A percentile compares a stretch with the other conserved stretches of the same genome.
Evolutionary conservation across 2,329 filamentous ascomycete species (phyloP).

Genomic region (Claviceps pusilla): DNA sequence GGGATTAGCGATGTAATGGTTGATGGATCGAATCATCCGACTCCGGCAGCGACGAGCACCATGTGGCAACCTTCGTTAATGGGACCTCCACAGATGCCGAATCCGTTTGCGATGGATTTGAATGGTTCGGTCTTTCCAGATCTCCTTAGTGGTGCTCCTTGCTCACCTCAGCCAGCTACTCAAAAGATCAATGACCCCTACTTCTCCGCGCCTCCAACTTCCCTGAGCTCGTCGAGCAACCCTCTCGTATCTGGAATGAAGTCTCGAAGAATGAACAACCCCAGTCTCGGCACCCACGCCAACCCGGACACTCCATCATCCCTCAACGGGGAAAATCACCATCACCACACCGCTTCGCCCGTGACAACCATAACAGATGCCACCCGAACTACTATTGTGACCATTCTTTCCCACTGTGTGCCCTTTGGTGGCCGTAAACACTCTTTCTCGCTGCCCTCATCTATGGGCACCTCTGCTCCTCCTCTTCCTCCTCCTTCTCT

Average conservation of each 20-base stretch:
- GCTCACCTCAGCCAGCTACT: constrained; percentile 61
- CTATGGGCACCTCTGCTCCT: constrained; percentile 26
- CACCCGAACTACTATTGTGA: constrained; percentile 46
- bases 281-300: constrained; percentile 47
- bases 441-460: constrained; percentile 31
- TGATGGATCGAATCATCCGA: constrained; percentile 58
- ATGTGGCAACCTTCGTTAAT: constrained; percentile 60
- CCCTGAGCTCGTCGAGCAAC: constrained; percentile 58
- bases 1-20: constrained; percentile 84
- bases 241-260: constrained; percentile 52
- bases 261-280: constrained; percentile 48
- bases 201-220: constrained; percentile 64
- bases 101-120: constrained; percentile 62
- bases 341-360: constrained; percentile 40
- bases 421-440: constrained; percentile 49
- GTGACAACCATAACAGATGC: constrained; percentile 51
- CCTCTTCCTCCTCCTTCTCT: too few relatives aligned
- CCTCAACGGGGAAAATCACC: constrained; percentile 47
- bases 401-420: constrained; percentile 41
- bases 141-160: constrained; percentile 53
- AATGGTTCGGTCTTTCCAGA: constrained; percentile 63
- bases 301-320: constrained; percentile 62
- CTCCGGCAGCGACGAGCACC: constrained; percentile 35
- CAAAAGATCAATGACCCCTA: constrained; percentile 60
- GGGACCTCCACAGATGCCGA: constrained; percentile 51